Evolutionary conservation across 2,329 filamentous ascomycete species (phyloP).

Genomic region (Calonectria hongkongensis): DNA sequence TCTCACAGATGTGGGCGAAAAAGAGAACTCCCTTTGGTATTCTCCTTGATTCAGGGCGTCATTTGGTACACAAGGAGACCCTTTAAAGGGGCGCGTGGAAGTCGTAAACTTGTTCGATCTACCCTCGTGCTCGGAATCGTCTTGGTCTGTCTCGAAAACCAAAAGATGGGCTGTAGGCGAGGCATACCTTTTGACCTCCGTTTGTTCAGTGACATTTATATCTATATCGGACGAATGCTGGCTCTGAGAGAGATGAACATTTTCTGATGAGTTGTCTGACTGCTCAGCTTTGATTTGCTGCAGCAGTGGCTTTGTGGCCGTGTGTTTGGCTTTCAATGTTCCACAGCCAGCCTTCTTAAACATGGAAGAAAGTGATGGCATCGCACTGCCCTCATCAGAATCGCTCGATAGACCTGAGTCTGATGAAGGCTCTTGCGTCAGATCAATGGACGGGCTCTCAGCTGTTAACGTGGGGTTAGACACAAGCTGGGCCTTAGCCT

Average conservation of each 20-base stretch:
- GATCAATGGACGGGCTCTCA: background rate
- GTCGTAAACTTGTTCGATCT: background rate
- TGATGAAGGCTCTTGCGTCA: background rate
- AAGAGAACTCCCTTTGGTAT: background rate
- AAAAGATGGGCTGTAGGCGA: background rate
- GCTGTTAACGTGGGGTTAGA: too few species aligned
- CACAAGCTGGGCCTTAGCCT: background rate
- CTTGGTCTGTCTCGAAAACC: background rate
- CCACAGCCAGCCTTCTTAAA: background rate
- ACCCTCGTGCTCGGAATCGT: background rate
- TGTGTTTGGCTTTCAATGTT: background rate
- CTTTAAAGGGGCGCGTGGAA: background rate
- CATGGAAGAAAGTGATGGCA: background rate
- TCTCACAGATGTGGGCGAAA: background rate
- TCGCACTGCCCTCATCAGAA: background rate
- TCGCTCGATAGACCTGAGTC: conserved; percentile 8
- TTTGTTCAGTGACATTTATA: background rate
- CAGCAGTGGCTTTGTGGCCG: background rate
- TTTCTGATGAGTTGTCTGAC: conserved; percentile 5
- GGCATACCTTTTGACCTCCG: background rate
- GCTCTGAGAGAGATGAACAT: background rate
- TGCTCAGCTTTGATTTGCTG: conserved; percentile 1
- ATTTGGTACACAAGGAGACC: background rate
- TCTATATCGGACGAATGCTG: background rate
- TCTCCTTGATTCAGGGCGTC: background rate